A percentile compares a stretch with the other conserved stretches of the same genome.
Conservation (phyloP, 108 stramenopile genomes). For the Skeletonema tropicum region DNA sequence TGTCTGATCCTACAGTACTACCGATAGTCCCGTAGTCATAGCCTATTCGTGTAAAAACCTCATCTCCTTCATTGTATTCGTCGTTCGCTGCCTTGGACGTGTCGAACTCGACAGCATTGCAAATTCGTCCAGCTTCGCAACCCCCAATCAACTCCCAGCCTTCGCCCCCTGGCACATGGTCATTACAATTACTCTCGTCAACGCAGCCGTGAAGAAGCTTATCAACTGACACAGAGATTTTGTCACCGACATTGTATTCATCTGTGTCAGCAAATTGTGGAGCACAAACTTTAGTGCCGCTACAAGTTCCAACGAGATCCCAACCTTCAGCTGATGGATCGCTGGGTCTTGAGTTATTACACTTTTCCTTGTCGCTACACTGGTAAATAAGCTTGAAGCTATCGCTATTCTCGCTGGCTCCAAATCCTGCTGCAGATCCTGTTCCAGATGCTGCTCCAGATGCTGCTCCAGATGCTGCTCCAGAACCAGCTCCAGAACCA, state of each 20-base stretch:
- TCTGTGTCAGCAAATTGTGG: neutral
- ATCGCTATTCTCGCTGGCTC: neutral
- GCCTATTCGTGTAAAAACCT: neutral
- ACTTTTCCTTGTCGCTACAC: neutral
- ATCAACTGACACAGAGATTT: neutral
- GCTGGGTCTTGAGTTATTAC: neutral
- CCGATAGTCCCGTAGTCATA: neutral
- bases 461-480: neutral
- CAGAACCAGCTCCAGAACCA: no score
- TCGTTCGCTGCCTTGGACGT: conserved; percentile 2
- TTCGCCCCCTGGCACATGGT: neutral
- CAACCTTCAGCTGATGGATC: neutral
- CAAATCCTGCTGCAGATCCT: no score
- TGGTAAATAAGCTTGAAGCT: neutral
- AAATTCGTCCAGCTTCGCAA: neutral
- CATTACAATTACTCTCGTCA: neutral
- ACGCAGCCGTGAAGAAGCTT: neutral
- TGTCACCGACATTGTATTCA: neutral
- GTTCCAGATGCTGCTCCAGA: no score
- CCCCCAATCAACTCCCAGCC: neutral
- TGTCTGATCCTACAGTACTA: neutral
- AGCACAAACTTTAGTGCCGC: neutral
- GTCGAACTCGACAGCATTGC: neutral
- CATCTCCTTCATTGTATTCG: neutral
- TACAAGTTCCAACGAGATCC: conserved; percentile 3